These are phyloP conservation scores for Takakia lepidozioides DNA, from an alignment of 225 moss, liverwort and hornwort species.

Conservation along the genomic window DNA sequence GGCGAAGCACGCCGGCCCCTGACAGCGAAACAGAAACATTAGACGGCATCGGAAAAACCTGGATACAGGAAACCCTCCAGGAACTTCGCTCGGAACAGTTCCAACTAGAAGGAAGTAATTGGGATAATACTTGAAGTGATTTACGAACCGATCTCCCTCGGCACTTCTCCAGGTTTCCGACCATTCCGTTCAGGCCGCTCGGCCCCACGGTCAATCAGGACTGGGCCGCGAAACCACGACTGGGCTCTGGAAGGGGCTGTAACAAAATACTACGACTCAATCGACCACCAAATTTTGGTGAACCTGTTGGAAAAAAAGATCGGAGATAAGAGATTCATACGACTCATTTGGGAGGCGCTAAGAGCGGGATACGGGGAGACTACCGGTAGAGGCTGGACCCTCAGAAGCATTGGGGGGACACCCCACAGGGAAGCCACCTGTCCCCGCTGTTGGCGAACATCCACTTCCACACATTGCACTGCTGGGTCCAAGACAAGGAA, in stretches of 20 bases:
- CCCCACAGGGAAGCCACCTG: constrained; percentile 12
- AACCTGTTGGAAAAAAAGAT: constrained; percentile 40
- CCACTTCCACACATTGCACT: constrained; percentile 32
- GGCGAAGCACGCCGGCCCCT: constrained; percentile 1
- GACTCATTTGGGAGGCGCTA: constrained; percentile 44
- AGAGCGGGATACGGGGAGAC: constrained; percentile 27
- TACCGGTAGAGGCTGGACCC: constrained; percentile 22
- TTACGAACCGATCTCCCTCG: constrained; percentile 37
- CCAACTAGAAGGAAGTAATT: constrained; percentile 21
- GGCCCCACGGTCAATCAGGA: constrained; percentile 25
- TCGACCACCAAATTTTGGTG: constrained; percentile 24
- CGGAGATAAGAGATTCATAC: constrained; percentile 31
- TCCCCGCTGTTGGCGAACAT: constrained; percentile 38
- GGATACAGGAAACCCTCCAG: background rate
- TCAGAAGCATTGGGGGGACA: constrained; percentile 39
- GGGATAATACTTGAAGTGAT: constrained; percentile 30
- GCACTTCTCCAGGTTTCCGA: constrained; percentile 38
- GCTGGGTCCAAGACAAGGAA: constrained; percentile 29
- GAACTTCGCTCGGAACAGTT: background rate
- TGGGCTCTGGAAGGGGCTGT: constrained; percentile 15
- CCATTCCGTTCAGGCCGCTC: constrained; percentile 36
- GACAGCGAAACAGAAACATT: constrained; percentile 4
- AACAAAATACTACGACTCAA: constrained; percentile 9
- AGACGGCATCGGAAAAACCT: background rate
- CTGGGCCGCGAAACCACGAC: constrained; percentile 27